These are phyloP conservation scores for Colletotrichum viniferum DNA, from an alignment of 2,329 filamentous ascomycete species.

Conservation along the genomic window DNA sequence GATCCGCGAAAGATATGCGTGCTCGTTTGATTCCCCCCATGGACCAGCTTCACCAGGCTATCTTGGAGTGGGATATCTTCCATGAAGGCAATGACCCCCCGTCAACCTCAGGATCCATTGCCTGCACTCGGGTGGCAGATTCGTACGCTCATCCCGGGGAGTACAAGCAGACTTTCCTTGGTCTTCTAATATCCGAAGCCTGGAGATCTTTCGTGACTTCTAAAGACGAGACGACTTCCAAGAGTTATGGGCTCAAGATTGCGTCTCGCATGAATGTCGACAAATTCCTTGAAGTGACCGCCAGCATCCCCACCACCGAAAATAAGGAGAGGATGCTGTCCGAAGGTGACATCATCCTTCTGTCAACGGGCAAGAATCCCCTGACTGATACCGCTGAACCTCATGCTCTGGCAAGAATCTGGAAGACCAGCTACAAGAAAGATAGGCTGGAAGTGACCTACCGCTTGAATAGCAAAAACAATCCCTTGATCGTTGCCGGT, in stretches of 20 bases:
- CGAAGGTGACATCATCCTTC: slow-evolving; percentile 87
- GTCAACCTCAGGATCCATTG: slow-evolving; percentile 56
- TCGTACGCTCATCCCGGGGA: slow-evolving; percentile 76
- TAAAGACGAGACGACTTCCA: slow-evolving; percentile 83
- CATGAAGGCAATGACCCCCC: slow-evolving; percentile 87
- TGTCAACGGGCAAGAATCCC: slow-evolving; percentile 77
- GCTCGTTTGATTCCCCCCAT: slow-evolving; percentile 91
- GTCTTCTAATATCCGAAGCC: slow-evolving; percentile 87
- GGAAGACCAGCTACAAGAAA: slow-evolving; percentile 80
- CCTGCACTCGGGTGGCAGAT: slow-evolving; percentile 78
- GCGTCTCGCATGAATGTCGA: slow-evolving; percentile 89
- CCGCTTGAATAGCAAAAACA: slow-evolving; percentile 73
- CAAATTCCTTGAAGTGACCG: slow-evolving; percentile 90
- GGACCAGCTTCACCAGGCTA: slow-evolving; percentile 80
- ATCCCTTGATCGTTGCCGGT: slow-evolving; percentile 59
- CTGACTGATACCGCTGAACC: slow-evolving; percentile 67
- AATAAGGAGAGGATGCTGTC: slow-evolving; percentile 74
- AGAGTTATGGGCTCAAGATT: slow-evolving; percentile 86
- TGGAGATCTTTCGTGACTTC: slow-evolving; percentile 94
- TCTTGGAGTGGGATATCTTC: slow-evolving; percentile 95
- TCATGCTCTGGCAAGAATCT: slow-evolving; percentile 87
- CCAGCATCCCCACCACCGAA: slow-evolving; percentile 73
- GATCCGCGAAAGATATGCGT: slow-evolving; percentile 91
- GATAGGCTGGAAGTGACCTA: slow-evolving; percentile 84
- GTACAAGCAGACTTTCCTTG: slow-evolving; percentile 90